Evolutionary conservation across 495 filamentous ascomycete species (phyloP).

Genomic region (Neurospora sp.): DNA sequence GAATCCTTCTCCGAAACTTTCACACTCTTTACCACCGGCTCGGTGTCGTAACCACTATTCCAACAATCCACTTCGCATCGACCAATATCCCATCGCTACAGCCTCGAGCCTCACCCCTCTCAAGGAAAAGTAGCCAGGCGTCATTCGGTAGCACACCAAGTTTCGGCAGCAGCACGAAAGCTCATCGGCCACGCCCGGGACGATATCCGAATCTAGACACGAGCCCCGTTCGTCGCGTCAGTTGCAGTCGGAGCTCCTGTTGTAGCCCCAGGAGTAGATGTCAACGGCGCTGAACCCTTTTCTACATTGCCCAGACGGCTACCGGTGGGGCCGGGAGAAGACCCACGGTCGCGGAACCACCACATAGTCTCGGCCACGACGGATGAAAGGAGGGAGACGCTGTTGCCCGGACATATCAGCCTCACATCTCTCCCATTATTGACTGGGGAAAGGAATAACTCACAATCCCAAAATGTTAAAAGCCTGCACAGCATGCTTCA

Average conservation of each 20-base stretch:
- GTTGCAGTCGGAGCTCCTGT: not conserved
- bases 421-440: not conserved
- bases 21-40: not conserved
- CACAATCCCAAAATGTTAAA: constrained; percentile 23
- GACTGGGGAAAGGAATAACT: not conserved
- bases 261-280: not conserved
- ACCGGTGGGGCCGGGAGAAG: not conserved
- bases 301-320: not conserved
- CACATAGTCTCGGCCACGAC: constrained; percentile 18
- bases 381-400: constrained; percentile 13
- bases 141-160: not conserved
- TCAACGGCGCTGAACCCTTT: not conserved
- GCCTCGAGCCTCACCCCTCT: not conserved
- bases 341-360: not conserved
- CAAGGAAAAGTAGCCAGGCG: not conserved
- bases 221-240: not conserved
- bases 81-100: not conserved
- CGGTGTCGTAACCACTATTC: not conserved
- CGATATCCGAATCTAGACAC: not conserved
- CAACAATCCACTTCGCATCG: not conserved
- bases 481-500: constrained; percentile 19
- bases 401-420: not conserved
- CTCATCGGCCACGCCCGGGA: not conserved
- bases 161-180: not conserved
- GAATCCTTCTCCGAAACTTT: not conserved